phyloP scores from a whole-genome alignment of 345 rosid genomes.

The Triadica sebifera region DNA sequence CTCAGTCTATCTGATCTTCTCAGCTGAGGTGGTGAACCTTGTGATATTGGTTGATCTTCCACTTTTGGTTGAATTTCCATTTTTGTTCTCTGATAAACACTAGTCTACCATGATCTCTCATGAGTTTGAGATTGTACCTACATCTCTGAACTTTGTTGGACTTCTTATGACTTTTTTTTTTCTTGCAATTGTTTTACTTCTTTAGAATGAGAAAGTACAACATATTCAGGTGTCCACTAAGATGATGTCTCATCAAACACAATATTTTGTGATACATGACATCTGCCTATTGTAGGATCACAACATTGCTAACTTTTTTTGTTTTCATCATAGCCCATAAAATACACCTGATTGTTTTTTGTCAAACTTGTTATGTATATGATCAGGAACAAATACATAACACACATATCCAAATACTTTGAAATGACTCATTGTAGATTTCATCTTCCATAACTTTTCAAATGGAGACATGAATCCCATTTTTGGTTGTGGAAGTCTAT shows the following conservation, averaged over 20 bases:
- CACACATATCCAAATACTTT: not conserved
- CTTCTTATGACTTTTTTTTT: too few relatives aligned
- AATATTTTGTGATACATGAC: not conserved
- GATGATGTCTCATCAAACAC: not conserved
- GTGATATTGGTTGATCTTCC: too few relatives aligned
- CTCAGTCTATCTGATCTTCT: too few relatives aligned
- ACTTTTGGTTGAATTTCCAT: too few relatives aligned
- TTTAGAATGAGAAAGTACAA: too few relatives aligned
- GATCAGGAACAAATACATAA: not conserved
- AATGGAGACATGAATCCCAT: not conserved
- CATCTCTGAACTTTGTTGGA: too few relatives aligned
- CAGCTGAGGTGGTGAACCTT: too few relatives aligned
- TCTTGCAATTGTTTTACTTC: too few relatives aligned
- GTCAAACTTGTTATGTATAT: not conserved
- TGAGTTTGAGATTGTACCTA: too few relatives aligned
- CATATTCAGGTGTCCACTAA: not conserved
- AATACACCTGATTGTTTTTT: not conserved
- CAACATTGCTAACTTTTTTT: conserved; percentile 4
- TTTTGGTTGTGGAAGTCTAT: not conserved
- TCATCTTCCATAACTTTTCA: not conserved
- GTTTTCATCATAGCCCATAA: not conserved
- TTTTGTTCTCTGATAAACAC: too few relatives aligned
- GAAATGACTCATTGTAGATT: not conserved
- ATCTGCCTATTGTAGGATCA: not conserved
- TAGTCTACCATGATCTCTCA: too few relatives aligned